phyloP scores from a whole-genome alignment of 2,329 filamentous ascomycete species.

The Pseudocercospora vitis region DNA sequence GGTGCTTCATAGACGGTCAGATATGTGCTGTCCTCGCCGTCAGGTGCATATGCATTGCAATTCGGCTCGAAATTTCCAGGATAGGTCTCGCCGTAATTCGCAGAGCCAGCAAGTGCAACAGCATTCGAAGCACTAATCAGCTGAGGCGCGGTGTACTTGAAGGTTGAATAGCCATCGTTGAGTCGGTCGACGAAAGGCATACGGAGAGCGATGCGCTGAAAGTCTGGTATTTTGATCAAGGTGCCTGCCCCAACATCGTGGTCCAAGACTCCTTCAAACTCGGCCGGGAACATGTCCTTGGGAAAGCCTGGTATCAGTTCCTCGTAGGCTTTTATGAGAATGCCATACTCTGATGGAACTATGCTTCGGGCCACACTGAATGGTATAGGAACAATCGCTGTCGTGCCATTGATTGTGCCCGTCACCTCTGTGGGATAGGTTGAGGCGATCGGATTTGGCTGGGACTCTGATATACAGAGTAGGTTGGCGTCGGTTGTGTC shows the following conservation, averaged over 20 bases:
- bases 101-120: conserved; percentile 11
- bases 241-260: conserved; percentile 13
- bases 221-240: conserved; percentile 18
- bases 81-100: conserved; percentile 9
- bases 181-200: conserved; percentile 22
- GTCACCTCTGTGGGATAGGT: conserved; percentile 16
- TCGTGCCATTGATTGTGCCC: conserved; percentile 23
- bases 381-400: conserved; percentile 22
- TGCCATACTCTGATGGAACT: conserved; percentile 20
- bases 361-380: conserved; percentile 17
- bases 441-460: conserved; percentile 21
- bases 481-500: not conserved
- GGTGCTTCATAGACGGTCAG: conserved; percentile 13
- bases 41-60: conserved; percentile 18
- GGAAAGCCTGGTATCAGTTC: conserved; percentile 16
- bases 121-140: conserved; percentile 13
- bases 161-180: conserved; percentile 20
- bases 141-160: conserved; percentile 15
- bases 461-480: conserved; percentile 14
- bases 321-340: conserved; percentile 18
- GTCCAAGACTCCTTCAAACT: conserved; percentile 16
- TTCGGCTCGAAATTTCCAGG: conserved; percentile 17
- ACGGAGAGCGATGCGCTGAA: conserved; percentile 12
- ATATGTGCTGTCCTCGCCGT: conserved; percentile 9
- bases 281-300: conserved; percentile 20